Evolutionary conservation across 352 stramenopile species (phyloP).

Genomic region (Pythium apleroticum): DNA sequence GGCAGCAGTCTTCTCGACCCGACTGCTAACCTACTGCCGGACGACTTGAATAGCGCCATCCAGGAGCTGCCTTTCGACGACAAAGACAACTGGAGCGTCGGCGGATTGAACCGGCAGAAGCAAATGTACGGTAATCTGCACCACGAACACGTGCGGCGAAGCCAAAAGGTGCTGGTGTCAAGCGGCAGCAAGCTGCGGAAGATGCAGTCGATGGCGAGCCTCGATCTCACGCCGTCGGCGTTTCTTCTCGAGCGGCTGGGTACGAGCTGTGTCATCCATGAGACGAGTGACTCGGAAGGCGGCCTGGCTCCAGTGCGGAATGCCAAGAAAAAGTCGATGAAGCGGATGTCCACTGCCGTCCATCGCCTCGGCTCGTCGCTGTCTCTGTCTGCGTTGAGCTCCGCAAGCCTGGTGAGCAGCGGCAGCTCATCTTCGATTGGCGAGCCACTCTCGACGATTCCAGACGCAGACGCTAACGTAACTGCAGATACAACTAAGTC

Average conservation of each 20-base stretch:
- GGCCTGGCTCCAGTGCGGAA: constrained; percentile 1
- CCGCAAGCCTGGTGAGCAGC: background rate
- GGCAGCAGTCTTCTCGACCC: constrained; percentile 9
- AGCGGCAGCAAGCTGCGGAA: constrained; percentile 35
- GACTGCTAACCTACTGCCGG: constrained; percentile 33
- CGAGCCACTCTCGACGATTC: background rate
- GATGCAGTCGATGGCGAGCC: constrained; percentile 35
- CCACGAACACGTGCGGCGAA: constrained; percentile 59
- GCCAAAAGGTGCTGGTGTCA: constrained; percentile 43
- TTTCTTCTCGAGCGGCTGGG: constrained; percentile 74
- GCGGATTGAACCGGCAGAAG: constrained; percentile 66
- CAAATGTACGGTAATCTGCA: constrained; percentile 80
- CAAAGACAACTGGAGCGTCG: constrained; percentile 82
- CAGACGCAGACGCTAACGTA: background rate
- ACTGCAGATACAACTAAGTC: background rate
- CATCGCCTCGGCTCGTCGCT: constrained; percentile 3
- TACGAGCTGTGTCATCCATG: constrained; percentile 50
- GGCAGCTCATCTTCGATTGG: background rate
- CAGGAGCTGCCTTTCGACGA: constrained; percentile 62
- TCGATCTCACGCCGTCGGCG: constrained; percentile 61
- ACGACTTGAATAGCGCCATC: constrained; percentile 35
- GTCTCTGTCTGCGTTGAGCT: constrained; percentile 13
- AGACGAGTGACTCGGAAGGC: constrained; percentile 27
- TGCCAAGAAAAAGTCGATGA: constrained; percentile 25
- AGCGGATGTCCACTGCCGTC: constrained; percentile 1